Evolutionary conservation across 371 early-diverging fungal species (phyloP).

Genomic region (Hamiltosporidium tvaerminnensis): DNA sequence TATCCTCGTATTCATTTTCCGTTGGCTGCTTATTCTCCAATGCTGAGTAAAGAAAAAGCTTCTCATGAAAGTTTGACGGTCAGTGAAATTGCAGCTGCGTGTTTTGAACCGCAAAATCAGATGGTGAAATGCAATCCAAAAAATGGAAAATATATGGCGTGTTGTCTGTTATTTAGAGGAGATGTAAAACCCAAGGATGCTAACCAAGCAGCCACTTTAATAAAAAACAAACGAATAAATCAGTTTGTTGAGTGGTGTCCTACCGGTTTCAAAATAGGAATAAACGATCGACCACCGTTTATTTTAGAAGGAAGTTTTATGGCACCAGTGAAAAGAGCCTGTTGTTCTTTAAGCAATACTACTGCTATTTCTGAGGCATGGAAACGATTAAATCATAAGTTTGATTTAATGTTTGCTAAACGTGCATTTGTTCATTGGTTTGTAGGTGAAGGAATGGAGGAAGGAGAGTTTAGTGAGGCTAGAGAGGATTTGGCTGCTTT

Average conservation of each 20-base stretch:
- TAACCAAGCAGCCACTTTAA: slow-evolving; percentile 65
- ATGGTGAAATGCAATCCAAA: slow-evolving; percentile 85
- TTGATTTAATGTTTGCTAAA: slow-evolving; percentile 83
- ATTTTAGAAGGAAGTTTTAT: slow-evolving; percentile 75
- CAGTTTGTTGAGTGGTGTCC: slow-evolving; percentile 95
- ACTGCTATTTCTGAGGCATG: slow-evolving; percentile 87
- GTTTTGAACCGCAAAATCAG: slow-evolving; percentile 79
- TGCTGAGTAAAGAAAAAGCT: slow-evolving; percentile 70
- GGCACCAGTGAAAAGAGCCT: slow-evolving; percentile 74
- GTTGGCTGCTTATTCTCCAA: slow-evolving; percentile 75
- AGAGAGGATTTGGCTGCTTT: slow-evolving; percentile 95
- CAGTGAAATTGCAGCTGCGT: slow-evolving; percentile 70
- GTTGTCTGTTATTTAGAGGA: slow-evolving; percentile 78
- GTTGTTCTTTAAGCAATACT: slow-evolving; percentile 80
- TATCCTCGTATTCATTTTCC: slow-evolving; percentile 81
- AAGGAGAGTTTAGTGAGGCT: slow-evolving; percentile 96
- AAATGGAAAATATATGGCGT: slow-evolving; percentile 84
- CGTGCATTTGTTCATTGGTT: slow-evolving; percentile 96
- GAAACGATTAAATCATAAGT: slow-evolving; percentile 79
- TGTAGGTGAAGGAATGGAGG: slow-evolving; percentile 75
- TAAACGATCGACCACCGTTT: slow-evolving; percentile 71
- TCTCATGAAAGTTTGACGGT: slow-evolving; percentile 74
- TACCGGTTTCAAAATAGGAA: slow-evolving; percentile 87
- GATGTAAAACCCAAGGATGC: slow-evolving; percentile 67
- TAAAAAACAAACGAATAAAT: slow-evolving; percentile 71